These are phyloP conservation scores for Melastoma malabathricum DNA, from an alignment of 345 rosid species.

Conservation along the genomic window DNA sequence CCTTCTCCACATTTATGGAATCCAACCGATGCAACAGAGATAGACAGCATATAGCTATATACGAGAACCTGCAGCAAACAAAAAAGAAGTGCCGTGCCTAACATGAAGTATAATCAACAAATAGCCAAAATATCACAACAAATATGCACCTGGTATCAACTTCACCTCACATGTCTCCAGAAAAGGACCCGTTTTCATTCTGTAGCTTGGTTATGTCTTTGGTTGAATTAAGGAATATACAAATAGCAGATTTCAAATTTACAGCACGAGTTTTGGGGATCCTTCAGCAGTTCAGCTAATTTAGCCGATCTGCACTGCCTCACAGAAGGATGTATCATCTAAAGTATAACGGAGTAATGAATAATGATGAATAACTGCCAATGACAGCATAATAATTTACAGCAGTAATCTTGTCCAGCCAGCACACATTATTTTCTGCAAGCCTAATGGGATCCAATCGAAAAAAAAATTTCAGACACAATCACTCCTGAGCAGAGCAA, in stretches of 20 bases:
- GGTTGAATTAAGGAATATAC: constrained; percentile 15
- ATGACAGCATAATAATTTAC: no score
- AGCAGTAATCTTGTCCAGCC: no score
- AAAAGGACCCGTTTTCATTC: constrained; percentile 90
- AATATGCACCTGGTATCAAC: constrained; percentile 58
- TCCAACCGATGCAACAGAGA: constrained; percentile 47
- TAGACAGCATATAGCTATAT: constrained; percentile 74
- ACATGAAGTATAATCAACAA: not conserved
- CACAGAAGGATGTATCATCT: no score
- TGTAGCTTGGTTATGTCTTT: constrained; percentile 69
- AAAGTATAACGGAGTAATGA: no score
- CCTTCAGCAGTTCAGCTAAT: no score
- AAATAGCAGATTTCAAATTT: constrained; percentile 1
- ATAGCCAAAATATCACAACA: not conserved
- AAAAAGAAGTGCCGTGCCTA: not conserved
- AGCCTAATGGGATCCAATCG: no score
- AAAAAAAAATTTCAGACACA: no score
- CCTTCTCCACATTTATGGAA: constrained; percentile 61
- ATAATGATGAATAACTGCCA: no score
- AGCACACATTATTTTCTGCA: no score
- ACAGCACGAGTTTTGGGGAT: no score
- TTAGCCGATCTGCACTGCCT: no score
- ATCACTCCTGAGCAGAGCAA: no score
- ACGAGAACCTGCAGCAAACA: constrained; percentile 52
- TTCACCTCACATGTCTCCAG: constrained; percentile 96